Base-by-base conservation (phyloP, 2,329 filamentous ascomycete species). In the Calonectria crousiana region DNA sequence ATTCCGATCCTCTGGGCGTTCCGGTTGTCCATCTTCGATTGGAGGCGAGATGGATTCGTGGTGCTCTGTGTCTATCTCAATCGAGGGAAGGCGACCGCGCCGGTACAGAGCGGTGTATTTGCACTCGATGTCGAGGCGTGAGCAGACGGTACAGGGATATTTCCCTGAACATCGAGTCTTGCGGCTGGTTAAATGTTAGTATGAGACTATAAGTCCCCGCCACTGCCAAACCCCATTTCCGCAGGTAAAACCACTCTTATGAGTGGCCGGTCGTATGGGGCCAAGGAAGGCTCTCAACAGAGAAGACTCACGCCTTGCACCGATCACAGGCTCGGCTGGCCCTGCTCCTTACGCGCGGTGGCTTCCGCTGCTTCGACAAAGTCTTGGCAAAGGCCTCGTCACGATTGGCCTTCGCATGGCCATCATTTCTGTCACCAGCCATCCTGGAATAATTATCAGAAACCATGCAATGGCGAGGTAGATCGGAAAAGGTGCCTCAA, bases 91-190 rank as follows among this genome's bases (percentile, higher is more conserved):
- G 13, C 76, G 76, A 8, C 78, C 79, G 3, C 79, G 75, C 16
- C 79, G 72, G 52, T 80, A 80, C 0, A 73, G 58, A 0, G 79
- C 79, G 8, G 79, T 81, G 49, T 77, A 80, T 34, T 74, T 78
- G 30, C 79, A 80, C 14, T 79, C 76, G 2, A 80, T 74, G 11
- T 73, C 56, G 20, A 80, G 74, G 0, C 77, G 79, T 1, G 77
- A 76, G 51, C 79, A 81, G 5, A 78, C 73, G 9, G 75, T 66
- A 64, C 79, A 80, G 4, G 77, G 77, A 56, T 77, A 80, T 53
- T 76, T 79, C 4, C 78, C 79, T 2, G 79, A 80, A 60, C 79
- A 81, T 32, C 78, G 74, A 51, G 79, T 80, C 34, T 81, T 81
- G 20, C 78, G 78, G 16, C 79, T 81, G 28, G 56, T 11, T 2